phyloP scores from a whole-genome alignment of 2,329 filamentous ascomycete genomes.

The Colletotrichum shisoi region DNA sequence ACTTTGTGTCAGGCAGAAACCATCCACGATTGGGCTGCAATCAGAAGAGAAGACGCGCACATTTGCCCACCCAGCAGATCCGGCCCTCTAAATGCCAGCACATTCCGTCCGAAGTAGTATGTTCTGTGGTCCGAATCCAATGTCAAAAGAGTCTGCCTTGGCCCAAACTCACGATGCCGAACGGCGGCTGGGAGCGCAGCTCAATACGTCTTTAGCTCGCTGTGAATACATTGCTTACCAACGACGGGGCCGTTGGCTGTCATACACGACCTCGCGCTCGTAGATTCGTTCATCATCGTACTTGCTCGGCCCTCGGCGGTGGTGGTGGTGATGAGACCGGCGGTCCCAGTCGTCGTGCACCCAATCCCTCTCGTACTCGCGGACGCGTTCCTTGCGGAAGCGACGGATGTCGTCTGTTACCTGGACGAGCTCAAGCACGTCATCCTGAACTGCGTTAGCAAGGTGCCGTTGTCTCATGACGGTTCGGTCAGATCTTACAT shows the following conservation, averaged over 20 bases:
- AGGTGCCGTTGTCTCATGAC: background rate
- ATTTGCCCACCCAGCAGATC: constrained; percentile 16
- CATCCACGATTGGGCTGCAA: constrained; percentile 14
- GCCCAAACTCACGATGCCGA: background rate
- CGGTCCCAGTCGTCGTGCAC: constrained; percentile 60
- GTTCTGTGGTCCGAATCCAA: constrained; percentile 33
- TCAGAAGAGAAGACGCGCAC: constrained; percentile 28
- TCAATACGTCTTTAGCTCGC: constrained; percentile 6
- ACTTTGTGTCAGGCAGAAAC: constrained; percentile 32
- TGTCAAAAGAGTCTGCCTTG: background rate
- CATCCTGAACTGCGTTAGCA: constrained; percentile 69
- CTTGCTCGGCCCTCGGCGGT: constrained; percentile 45
- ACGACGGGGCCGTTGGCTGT: constrained; percentile 49
- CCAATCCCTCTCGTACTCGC: constrained; percentile 67
- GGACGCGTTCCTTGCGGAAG: constrained; percentile 61
- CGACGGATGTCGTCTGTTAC: constrained; percentile 82
- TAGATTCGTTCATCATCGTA: constrained; percentile 71
- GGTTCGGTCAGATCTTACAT: constrained; percentile 68
- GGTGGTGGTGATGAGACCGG: constrained; percentile 47
- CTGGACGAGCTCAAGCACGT: constrained; percentile 83
- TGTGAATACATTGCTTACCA: constrained; percentile 27
- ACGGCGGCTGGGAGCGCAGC: constrained; percentile 12
- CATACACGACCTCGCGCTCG: constrained; percentile 73
- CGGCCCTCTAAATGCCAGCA: constrained; percentile 31
- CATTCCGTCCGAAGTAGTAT: constrained; percentile 22